phyloP scores from a whole-genome alignment of 352 stramenopile species.

The Phytophthora syringae region DNA sequence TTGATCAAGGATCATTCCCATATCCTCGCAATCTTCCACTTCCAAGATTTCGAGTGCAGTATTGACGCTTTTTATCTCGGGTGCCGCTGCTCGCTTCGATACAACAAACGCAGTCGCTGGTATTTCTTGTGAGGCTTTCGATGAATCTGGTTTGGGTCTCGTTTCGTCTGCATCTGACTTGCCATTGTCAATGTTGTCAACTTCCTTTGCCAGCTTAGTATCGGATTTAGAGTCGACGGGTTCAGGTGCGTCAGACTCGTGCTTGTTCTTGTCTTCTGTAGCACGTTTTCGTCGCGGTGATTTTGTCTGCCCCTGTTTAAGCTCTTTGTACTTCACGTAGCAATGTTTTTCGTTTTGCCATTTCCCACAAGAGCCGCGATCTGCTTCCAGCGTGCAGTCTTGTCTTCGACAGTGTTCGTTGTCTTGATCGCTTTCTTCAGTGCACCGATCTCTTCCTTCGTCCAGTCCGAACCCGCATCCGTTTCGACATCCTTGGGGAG shows the following conservation, averaged over 20 bases:
- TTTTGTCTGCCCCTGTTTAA: slow-evolving; percentile 68
- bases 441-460: slow-evolving; percentile 55
- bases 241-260: not conserved
- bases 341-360: slow-evolving; percentile 81
- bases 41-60: slow-evolving; percentile 34
- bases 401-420: slow-evolving; percentile 62
- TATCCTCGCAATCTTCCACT: slow-evolving; percentile 63
- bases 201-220: not conserved
- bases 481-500: slow-evolving; percentile 27
- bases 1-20: slow-evolving; percentile 34
- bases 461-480: slow-evolving; percentile 45
- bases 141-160: slow-evolving; percentile 1
- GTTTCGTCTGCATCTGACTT: slow-evolving; percentile 8
- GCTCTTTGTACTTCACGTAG: slow-evolving; percentile 87
- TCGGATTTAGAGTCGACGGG: not conserved
- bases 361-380: slow-evolving; percentile 67
- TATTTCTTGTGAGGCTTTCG: slow-evolving; percentile 3
- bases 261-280: slow-evolving; percentile 16
- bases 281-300: slow-evolving; percentile 28
- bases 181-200: not conserved
- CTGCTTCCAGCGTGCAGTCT: slow-evolving; percentile 77
- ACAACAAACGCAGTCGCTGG: slow-evolving; percentile 14
- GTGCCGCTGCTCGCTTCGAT: slow-evolving; percentile 9
- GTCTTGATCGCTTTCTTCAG: slow-evolving; percentile 83
- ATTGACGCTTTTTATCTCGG: not conserved